Percentiles rank a stretch among this genome's conserved stretches.
These are phyloP conservation scores for Monosporascus sp. DNA, from an alignment of 2,329 filamentous ascomycete species.

Conservation along the genomic window DNA sequence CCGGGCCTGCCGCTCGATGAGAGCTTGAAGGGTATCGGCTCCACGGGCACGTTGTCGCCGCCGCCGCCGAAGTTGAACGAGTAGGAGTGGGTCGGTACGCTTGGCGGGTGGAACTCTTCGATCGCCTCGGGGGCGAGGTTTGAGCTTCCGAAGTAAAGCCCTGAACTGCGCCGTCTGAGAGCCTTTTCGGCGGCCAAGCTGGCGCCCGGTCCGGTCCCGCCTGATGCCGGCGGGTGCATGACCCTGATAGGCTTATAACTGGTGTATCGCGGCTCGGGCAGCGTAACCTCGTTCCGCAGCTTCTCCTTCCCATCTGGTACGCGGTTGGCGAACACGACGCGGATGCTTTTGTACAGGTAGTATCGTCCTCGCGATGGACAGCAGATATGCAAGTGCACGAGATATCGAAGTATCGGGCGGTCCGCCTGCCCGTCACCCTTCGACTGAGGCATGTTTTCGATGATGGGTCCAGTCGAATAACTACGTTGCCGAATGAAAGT, in stretches of 20 bases:
- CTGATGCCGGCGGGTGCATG: conserved; percentile 37
- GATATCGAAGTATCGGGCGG: conserved; percentile 75
- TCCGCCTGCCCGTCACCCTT: conserved; percentile 30
- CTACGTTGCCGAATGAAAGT: conserved; percentile 93
- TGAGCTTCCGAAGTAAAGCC: conserved; percentile 33
- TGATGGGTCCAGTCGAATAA: conserved; percentile 81
- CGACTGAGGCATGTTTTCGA: conserved; percentile 53
- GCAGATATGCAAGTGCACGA: conserved; percentile 91
- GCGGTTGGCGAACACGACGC: conserved; percentile 93
- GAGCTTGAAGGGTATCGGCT: conserved; percentile 47
- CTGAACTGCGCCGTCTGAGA: conserved; percentile 52
- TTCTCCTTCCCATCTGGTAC: conserved; percentile 95
- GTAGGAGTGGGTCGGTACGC: conserved; percentile 15
- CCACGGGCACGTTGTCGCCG: conserved; percentile 34
- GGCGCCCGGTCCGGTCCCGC: conserved; percentile 37
- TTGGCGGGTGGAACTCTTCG: conserved; percentile 24
- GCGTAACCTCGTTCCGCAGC: conserved; percentile 81
- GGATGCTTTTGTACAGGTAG: conserved; percentile 86
- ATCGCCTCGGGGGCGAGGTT: conserved; percentile 30
- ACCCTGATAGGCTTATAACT: conserved; percentile 67
- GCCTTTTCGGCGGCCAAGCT: conserved; percentile 55
- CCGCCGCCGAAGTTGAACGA: conserved; percentile 24
- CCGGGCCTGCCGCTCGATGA: conserved; percentile 17
- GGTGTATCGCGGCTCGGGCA: conserved; percentile 81
- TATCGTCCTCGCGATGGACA: conserved; percentile 76